A percentile compares a stretch with the other conserved stretches of the same genome.
phyloP scores from a whole-genome alignment of 2,329 filamentous ascomycete species.

The Aspergillus ibericus region DNA sequence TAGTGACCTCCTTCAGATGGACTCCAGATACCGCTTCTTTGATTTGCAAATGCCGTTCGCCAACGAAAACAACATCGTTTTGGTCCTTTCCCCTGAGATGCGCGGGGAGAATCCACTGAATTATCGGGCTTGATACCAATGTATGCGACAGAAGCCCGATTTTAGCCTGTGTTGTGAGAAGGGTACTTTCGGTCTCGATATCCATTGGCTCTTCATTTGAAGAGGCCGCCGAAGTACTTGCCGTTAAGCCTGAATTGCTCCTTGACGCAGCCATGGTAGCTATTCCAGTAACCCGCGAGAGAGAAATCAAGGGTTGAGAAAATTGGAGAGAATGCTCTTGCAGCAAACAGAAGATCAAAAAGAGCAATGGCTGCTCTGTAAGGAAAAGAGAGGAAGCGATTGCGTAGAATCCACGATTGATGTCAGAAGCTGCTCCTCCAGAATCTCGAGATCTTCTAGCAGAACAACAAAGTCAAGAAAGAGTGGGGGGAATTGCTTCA shows the following conservation, averaged over 20 bases:
- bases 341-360: neutral
- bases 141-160: slow-evolving; percentile 78
- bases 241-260: neutral
- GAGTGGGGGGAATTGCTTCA: neutral
- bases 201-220: slow-evolving; percentile 16
- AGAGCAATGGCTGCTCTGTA: neutral
- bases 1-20: slow-evolving; percentile 72
- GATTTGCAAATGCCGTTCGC: slow-evolving; percentile 78
- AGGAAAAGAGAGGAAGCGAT: neutral
- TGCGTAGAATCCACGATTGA: neutral
- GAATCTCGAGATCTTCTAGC: no score
- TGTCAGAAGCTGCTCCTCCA: neutral
- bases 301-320: neutral
- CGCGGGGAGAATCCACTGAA: slow-evolving; percentile 77
- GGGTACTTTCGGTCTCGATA: slow-evolving; percentile 10
- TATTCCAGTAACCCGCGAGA: neutral
- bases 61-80: slow-evolving; percentile 85
- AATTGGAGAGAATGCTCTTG: neutral
- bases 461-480: neutral
- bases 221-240: slow-evolving; percentile 1
- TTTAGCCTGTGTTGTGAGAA: slow-evolving; percentile 42
- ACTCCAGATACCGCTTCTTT: slow-evolving; percentile 67
- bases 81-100: slow-evolving; percentile 66
- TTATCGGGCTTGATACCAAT: slow-evolving; percentile 70
- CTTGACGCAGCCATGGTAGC: slow-evolving; percentile 12